These are phyloP conservation scores for Sporobolomyces phaffii DNA, from an alignment of 768 basidiomycete genomes.

Conservation along the genomic window DNA sequence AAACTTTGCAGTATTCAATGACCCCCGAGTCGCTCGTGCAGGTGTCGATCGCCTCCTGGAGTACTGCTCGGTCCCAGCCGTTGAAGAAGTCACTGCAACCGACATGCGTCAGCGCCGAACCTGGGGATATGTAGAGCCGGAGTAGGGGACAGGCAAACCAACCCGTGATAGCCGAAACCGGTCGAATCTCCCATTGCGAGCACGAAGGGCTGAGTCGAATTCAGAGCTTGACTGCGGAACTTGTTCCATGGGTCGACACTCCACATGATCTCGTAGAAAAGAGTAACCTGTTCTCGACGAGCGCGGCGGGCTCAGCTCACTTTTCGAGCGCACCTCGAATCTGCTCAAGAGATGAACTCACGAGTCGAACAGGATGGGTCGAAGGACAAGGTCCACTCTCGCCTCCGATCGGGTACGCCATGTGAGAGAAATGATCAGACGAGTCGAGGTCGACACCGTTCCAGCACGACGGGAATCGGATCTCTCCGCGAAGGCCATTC, in stretches of 20 bases:
- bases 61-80: slow-evolving; percentile 38
- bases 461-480: slow-evolving; percentile 45
- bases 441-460: slow-evolving; percentile 50
- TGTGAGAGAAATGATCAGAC: slow-evolving; percentile 49
- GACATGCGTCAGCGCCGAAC: not conserved
- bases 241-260: slow-evolving; percentile 17
- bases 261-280: slow-evolving; percentile 20
- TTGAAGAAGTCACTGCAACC: slow-evolving; percentile 11
- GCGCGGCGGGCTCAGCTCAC: no score
- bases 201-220: slow-evolving; percentile 31
- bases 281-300: not conserved
- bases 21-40: slow-evolving; percentile 38
- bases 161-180: slow-evolving; percentile 13
- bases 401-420: slow-evolving; percentile 44
- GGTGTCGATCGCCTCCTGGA: slow-evolving; percentile 39
- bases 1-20: slow-evolving; percentile 41
- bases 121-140: not conserved
- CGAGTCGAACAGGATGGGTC: slow-evolving; percentile 33
- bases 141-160: not conserved
- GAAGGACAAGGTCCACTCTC: slow-evolving; percentile 38
- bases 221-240: slow-evolving; percentile 13
- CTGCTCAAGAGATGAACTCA: slow-evolving; percentile 10
- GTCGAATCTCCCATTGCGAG: slow-evolving; percentile 23
- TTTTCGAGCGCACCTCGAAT: no score
- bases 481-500: slow-evolving; percentile 40